Base-by-base conservation (phyloP, 306 rosid genomes). In the Betula pendula region DNA sequence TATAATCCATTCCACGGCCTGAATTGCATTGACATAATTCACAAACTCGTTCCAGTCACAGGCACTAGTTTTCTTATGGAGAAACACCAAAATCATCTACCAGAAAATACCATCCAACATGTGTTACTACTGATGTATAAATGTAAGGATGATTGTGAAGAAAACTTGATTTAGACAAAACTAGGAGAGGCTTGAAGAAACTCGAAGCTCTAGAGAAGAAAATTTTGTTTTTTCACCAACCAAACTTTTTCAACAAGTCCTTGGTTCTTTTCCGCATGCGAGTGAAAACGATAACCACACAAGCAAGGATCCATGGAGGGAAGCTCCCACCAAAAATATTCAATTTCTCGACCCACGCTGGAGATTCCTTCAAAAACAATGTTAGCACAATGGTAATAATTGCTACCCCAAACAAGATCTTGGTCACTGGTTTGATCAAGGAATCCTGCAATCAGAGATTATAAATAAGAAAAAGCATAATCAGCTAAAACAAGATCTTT, bases 291-390 rank as follows among this genome's bases (percentile, higher is more conserved):
- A 95, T 77, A 62, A 95, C 93, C 76, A 87, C 91, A 58, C 93
- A 86, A 82, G 97, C 97, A 73, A 95, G 85, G 81, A 92, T 82
- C 98, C 94, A 95, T 38, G 97, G 97, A 75, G 97, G 89, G 82
- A 87, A 83, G 81, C 81, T 88, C n/a, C 87, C 90, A 24, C 91
- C 87, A 9, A 79, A 77, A 75, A 87, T 22, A 53, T 90, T 88
- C 1, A 89, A 69, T 68, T 89, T 90, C 84, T 84, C 80, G 82
- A 90, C n/a, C 91, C 93, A 92, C 0, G 85, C 87, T 5, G 92
- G 92, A 14, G 88, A 75, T 40, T 90, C 97, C 79, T 73, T 88
- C 0, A 80, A 80, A 53, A 84, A 80, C 71, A 95, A 70, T 4
- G 88, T 71, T 78, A 95, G 88, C 87, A 90, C 19, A 79, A 90